Evolutionary conservation across 1,284 basidiomycete genomes (phyloP).

Genomic region (Xerocomus cyaneibrunnescens): DNA sequence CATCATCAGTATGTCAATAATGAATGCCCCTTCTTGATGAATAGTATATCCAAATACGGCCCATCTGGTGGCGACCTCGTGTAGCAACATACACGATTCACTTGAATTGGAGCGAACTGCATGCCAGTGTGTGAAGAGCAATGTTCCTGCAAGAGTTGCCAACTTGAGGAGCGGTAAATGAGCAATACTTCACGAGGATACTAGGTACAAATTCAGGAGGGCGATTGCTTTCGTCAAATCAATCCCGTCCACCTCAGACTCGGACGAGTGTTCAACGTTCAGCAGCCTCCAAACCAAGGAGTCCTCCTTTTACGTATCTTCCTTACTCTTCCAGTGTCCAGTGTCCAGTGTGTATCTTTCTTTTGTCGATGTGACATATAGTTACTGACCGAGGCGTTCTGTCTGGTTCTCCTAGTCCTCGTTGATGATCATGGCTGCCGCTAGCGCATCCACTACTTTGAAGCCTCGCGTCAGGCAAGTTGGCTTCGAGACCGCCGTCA

Average conservation of each 20-base stretch:
- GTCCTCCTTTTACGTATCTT: too few relatives aligned
- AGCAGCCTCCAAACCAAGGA: neutral
- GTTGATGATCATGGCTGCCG: neutral
- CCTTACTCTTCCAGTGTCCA: neutral
- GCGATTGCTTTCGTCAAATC: neutral
- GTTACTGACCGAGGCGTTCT: conserved; percentile 10
- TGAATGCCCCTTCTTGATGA: neutral
- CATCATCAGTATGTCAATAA: conserved; percentile 8
- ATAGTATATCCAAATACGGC: conserved; percentile 13
- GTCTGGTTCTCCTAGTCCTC: neutral
- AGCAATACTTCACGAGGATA: neutral
- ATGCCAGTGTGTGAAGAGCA: neutral
- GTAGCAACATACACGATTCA: conserved; percentile 1
- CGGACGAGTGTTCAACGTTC: neutral
- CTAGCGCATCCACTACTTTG: neutral
- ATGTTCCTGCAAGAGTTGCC: neutral
- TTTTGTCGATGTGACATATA: neutral
- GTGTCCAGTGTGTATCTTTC: conserved; percentile 7
- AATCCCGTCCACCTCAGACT: neutral
- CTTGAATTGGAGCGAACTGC: neutral
- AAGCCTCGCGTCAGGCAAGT: conserved; percentile 13
- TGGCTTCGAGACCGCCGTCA: conserved; percentile 27
- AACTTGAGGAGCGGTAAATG: neutral
- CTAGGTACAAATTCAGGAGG: conserved; percentile 18
- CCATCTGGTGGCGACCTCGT: neutral